Evolutionary conservation across 139 green algal genomes (phyloP), one percentile per base, ranked within the genome.

Genomic region (Desmodesmus armatus): DNA sequence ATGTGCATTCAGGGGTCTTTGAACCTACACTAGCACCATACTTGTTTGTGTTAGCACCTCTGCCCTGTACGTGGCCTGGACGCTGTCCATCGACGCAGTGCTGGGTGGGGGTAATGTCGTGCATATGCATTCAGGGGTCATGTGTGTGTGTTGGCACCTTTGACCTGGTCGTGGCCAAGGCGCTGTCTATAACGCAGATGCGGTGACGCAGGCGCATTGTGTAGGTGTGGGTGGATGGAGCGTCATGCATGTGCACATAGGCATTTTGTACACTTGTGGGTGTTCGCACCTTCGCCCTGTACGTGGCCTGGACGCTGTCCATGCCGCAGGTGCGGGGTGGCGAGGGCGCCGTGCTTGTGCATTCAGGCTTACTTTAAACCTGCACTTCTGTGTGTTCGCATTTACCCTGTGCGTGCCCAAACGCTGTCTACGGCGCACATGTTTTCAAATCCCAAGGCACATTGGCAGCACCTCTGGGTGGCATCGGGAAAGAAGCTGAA

Each of bases 51-150:
- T 55, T 55, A 55, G 9, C 77, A 99, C 96, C 13, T 99, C 98
- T 87, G 88, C 80, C 2, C 78, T 80, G 1, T 99, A 99, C 83
- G 92, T 97, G 0, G 69, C 76, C 0, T 99, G 94, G 94, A 98
- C 96, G 0, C 76, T 97, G 5, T n/a, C 75, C 17, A 87, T n/a
- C n/a, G n/a, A n/a, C n/a, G n/a, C n/a, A n/a, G n/a, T n/a, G n/a
- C 9, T 9, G 47, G 9, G 47, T 23, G 13, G 47, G 13, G 31
- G 33, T 6, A 5, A 3, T 35, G 58, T 21, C 9, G 21, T 66
- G 58, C 9, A 66, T 4, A n/a, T 66, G 58, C 25, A 21, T 7
- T 5, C 2, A 35, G 9, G 31, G 23, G 5, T 33, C 53, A n/a
- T 23, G 5, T 7, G 3, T 15, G 21, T 65, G 55, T 65, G 55